phyloP scores from a whole-genome alignment of 441 rosid species.

The Euphorbia celastroides region DNA sequence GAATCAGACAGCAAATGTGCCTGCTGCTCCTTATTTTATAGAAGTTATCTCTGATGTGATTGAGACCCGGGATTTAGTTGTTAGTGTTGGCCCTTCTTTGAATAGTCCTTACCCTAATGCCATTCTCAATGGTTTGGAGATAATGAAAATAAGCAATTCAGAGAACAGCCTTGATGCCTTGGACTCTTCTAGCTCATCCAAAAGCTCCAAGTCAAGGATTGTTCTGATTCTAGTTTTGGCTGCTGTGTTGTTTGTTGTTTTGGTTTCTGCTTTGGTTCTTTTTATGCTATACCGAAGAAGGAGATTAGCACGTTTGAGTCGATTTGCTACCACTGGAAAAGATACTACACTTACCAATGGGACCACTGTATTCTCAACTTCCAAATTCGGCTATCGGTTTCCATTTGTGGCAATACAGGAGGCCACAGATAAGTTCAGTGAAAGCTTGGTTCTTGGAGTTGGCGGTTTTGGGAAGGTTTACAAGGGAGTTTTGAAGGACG shows the following conservation, averaged over 20 bases:
- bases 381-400: conserved; percentile 55
- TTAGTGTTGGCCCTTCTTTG: conserved; percentile 59
- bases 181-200: conserved; percentile 30
- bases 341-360: conserved; percentile 16
- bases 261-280: conserved; percentile 31
- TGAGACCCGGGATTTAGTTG: conserved; percentile 23
- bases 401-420: conserved; percentile 60
- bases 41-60: conserved; percentile 48
- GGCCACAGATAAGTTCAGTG: conserved; percentile 62
- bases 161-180: conserved; percentile 46
- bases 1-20: conserved; percentile 29
- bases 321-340: conserved; percentile 24
- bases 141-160: conserved; percentile 66
- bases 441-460: conserved; percentile 57
- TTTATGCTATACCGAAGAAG: conserved; percentile 35
- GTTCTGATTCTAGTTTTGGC: conserved; percentile 38
- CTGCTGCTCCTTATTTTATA: conserved; percentile 52
- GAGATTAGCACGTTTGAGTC: conserved; percentile 30
- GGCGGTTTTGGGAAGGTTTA: conserved; percentile 93
- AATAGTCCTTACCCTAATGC: conserved; percentile 30
- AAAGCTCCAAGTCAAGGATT: conserved; percentile 23
- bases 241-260: conserved; percentile 30
- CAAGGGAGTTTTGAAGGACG: conserved; percentile 61
- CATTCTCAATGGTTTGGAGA: conserved; percentile 80
- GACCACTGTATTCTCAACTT: conserved; percentile 39